Conservation (phyloP, 148 eudicot genomes). For the Dianthus caryophyllus region DNA sequence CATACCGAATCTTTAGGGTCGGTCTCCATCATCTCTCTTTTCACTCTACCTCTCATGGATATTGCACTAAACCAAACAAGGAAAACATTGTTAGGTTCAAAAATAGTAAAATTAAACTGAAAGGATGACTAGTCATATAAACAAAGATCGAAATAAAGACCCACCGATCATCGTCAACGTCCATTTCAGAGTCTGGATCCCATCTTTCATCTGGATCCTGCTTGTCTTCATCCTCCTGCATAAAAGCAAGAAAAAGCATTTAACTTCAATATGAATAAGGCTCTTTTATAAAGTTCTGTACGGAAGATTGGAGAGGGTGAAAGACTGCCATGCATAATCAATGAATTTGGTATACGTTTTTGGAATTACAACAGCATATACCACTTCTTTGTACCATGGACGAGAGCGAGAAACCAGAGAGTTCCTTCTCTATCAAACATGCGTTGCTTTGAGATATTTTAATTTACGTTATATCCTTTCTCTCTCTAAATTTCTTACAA, state of each 20-base stretch:
- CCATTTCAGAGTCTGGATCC: constrained; percentile 75
- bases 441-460: too few relatives aligned
- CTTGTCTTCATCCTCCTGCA: constrained; percentile 82
- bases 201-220: constrained; percentile 69
- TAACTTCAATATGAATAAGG: neutral
- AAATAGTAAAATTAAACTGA: neutral
- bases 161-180: constrained; percentile 59
- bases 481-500: neutral
- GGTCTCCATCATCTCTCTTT: constrained; percentile 56
- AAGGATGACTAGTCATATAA: neutral
- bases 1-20: constrained; percentile 50
- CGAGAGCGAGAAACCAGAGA: too few relatives aligned
- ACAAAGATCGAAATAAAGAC: constrained; percentile 11
- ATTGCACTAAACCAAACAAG: constrained; percentile 31
- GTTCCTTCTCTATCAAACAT: too few relatives aligned
- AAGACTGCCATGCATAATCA: too few relatives aligned
- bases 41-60: constrained; percentile 51
- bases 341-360: too few relatives aligned
- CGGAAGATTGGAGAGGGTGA: too few relatives aligned
- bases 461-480: neutral
- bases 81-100: neutral
- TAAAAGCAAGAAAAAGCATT: constrained; percentile 3
- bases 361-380: too few relatives aligned
- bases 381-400: too few relatives aligned
- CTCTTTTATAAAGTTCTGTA: too few relatives aligned